A percentile compares a stretch with the other conserved stretches of the same genome.
Conservation (phyloP, 2,329 filamentous ascomycete species). For the Magnaporthiopsis rhizophila region DNA sequence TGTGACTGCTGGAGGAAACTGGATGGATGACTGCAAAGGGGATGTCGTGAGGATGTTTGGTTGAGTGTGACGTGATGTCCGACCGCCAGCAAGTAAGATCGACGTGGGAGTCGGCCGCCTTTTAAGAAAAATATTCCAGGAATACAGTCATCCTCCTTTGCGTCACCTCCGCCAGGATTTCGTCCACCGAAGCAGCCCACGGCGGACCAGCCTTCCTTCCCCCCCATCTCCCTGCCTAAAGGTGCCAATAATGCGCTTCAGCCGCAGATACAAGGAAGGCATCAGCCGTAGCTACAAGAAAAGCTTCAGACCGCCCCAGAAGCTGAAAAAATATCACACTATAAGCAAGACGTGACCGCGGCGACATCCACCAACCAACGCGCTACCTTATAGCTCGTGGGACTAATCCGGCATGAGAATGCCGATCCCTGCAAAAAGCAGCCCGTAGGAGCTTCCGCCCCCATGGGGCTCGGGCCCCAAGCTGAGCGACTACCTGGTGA, state of each 20-base stretch:
- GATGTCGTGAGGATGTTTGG: not conserved
- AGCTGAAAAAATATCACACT: not conserved
- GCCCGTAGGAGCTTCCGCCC: not conserved
- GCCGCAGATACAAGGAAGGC: not conserved
- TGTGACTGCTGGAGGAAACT: slow-evolving; percentile 8
- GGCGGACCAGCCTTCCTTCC: not conserved
- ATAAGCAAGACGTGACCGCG: not conserved
- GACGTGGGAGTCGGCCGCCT: not conserved
- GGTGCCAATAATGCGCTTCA: not conserved
- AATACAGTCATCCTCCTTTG: not conserved
- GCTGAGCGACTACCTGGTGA: not conserved
- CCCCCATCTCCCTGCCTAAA: no score
- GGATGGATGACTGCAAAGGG: not conserved
- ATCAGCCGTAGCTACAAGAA: not conserved
- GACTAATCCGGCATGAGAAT: not conserved
- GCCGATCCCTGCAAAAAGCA: not conserved
- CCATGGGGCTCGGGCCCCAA: no score
- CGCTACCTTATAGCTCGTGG: not conserved
- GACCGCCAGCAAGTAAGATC: not conserved
- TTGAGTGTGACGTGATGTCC: not conserved
- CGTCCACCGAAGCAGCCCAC: no score
- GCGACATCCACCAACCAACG: not conserved
- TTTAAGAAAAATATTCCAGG: not conserved
- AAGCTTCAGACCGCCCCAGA: not conserved
- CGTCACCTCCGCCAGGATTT: not conserved